Evolutionary conservation across 2,329 filamentous ascomycete genomes (phyloP), one percentile per base, ranked within the genome.

Genomic region (Colletotrichum sp.): DNA sequence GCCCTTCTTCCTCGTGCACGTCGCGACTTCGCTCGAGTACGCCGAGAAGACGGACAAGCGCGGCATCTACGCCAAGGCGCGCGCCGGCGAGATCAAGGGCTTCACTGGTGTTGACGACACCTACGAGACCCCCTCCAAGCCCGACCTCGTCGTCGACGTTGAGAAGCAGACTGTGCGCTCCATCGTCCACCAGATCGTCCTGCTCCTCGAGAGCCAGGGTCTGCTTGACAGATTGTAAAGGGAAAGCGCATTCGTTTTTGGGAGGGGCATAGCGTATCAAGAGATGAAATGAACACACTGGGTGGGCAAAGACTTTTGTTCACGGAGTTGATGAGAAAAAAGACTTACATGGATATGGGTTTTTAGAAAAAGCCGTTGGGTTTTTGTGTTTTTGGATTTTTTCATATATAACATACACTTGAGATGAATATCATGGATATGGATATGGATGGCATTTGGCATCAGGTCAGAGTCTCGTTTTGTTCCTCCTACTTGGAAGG

Each of bases 91-190:
- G 88, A 98, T 99, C 87, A 97, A 96, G 92, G 96, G 96, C 78
- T 99, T 99, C 91, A 99, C 97, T 9, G 97, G 97, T 82, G 96
- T 99, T 73, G 96, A 99, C 84, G 96, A 99, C 88, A 96, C 97
- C 65, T 99, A 99, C 84, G 97, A 99, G 92, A 83, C 86, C 26
- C 97, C 97, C 12, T 82, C 87, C 79, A 96, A 96, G 87, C 92
- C 96, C 36, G 93, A 99, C 84, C 89, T 99, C 79, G 92, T 92
- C 7, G 96, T 99, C 52, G 94, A 99, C 85, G 85, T 94, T 72
- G 93, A 94, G 87, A 97, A 94, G 91, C 95, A 95, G 86, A 94
- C 92, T 79, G 96, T 99, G 64, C 92, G 97, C 82, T 97, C 94
- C 76, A 96, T 96, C 77, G 97, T 99, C 69, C 97, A 99, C 89